Base-by-base conservation (phyloP, 2,329 filamentous ascomycete species). In the Apiospora aurea region DNA sequence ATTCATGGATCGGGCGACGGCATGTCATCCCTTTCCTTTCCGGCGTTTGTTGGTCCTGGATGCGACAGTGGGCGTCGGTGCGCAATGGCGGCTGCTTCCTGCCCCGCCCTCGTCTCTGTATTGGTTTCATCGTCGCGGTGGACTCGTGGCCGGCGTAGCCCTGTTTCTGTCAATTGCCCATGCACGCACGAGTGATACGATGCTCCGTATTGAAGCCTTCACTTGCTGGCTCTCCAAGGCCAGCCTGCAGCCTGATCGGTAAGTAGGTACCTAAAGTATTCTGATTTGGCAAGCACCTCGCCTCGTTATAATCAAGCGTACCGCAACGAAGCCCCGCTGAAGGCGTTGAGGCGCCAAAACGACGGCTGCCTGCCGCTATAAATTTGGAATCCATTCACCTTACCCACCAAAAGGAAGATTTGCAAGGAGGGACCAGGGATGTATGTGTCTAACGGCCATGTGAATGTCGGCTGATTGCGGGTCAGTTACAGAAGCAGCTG, bases 401-500 rank as follows among this genome's bases (percentile, higher is more conserved):
- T 61, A 61, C 26, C 53, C 53, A 61, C 53, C 16, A 3, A n/a
- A 26, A 21, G 3, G 53, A 34, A 61, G 53, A 61, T 61, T 61
- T 61, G 53, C 16, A 38, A 61, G 53, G 53, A 61, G 26, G 6
- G 21, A 21, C 29, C 29, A 61, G 26, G 6, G 21, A 21, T 21
- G 53, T 61, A 21, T 21, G 53, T 61, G 29, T 61, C 29, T 3
- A 61, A 38, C 53, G 34, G 18, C 53, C 53, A 18, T 61, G 53
- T 61, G 53, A 61, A 61, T 8, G 38, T 61, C 29, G 21, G 29
- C 53, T 61, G 53, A 61, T 61, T 38, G 53, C 53, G 53, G 53
- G 29, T 38, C 53, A n/a, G 26, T n/a, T 21, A n/a, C 53, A 61
- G 6, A 61, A 21, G 21, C 53, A 21, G 6, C 10, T 61, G 29